These are phyloP conservation scores for Candida pseudocylindracea DNA, from an alignment of 1,139 yeast genomes.

Conservation along the genomic window DNA sequence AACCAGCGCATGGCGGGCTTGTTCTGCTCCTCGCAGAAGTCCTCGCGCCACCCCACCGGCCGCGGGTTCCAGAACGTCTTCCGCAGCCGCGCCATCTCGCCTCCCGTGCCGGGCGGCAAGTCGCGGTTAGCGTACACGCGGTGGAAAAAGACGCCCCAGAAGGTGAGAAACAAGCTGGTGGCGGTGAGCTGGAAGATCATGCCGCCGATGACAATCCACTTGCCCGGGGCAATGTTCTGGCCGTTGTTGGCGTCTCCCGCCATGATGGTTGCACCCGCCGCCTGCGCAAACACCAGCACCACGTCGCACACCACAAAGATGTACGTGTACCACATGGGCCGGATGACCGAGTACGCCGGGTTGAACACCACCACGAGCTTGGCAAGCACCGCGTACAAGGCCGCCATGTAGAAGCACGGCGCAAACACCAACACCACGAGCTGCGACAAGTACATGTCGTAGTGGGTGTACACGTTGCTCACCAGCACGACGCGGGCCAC, in stretches of 20 bases:
- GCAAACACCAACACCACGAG: conserved; percentile 26
- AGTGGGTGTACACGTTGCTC: conserved; percentile 10
- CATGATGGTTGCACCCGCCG: conserved; percentile 15
- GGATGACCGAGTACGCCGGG: conserved; percentile 7
- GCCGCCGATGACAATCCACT: conserved; percentile 11
- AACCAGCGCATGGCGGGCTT: conserved; percentile 19
- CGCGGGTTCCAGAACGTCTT: conserved; percentile 12
- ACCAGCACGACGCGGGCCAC: conserved; percentile 4
- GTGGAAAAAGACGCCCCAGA: conserved; percentile 3
- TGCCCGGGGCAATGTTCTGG: conserved; percentile 25
- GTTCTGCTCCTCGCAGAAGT: conserved; percentile 10
- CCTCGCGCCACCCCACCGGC: too few relatives aligned
- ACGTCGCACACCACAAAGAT: conserved; percentile 14
- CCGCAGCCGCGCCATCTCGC: not conserved
- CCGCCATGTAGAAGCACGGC: conserved; percentile 19
- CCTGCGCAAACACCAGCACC: conserved; percentile 13
- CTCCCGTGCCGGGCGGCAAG: conserved; percentile 2
- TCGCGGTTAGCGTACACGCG: conserved; percentile 12
- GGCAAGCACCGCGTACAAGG: conserved; percentile 13
- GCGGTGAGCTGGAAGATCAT: conserved; percentile 1
- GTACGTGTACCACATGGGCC: conserved; percentile 14
- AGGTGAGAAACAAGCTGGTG: not conserved
- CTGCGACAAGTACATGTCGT: conserved; percentile 35
- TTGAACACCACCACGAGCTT: conserved; percentile 13
- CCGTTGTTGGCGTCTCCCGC: conserved; percentile 31